A percentile compares a stretch with the other conserved stretches of the same genome.
These are phyloP conservation scores for Gossypium australe DNA, from an alignment of 345 rosid species.

Conservation along the genomic window DNA sequence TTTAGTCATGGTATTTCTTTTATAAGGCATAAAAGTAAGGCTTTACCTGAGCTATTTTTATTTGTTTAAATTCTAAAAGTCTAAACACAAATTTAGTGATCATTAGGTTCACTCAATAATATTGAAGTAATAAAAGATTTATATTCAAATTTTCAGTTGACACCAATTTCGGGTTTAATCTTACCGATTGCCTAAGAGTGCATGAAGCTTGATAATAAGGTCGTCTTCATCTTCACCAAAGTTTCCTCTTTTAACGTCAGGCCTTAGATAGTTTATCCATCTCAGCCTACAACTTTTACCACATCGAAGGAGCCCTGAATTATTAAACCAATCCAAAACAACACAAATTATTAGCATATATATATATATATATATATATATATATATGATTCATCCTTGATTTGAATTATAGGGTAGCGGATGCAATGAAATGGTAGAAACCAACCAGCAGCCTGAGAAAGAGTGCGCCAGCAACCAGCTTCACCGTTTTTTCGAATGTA, in stretches of 20 bases:
- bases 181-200: constrained; percentile 79
- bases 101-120: too few relatives aligned
- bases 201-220: constrained; percentile 87
- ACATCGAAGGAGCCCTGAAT: constrained; percentile 46
- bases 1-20: too few relatives aligned
- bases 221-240: constrained; percentile 86
- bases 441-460: constrained; percentile 53
- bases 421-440: constrained; percentile 1
- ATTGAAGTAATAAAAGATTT: too few relatives aligned
- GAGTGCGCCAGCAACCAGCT: constrained; percentile 52
- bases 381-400: too few relatives aligned
- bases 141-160: too few relatives aligned
- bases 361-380: background rate
- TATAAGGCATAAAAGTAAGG: too few relatives aligned
- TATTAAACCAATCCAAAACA: background rate
- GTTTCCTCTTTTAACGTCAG: constrained; percentile 53
- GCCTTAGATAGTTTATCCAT: constrained; percentile 52
- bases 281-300: constrained; percentile 56
- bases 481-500: constrained; percentile 54
- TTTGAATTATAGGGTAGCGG: too few relatives aligned
- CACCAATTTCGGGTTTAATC: too few relatives aligned
- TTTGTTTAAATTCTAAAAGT: too few relatives aligned
- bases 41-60: too few relatives aligned
- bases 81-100: too few relatives aligned
- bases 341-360: too few relatives aligned